These are phyloP conservation scores for Plantago major DNA, from an alignment of 257 asterid species.

Conservation along the genomic window DNA sequence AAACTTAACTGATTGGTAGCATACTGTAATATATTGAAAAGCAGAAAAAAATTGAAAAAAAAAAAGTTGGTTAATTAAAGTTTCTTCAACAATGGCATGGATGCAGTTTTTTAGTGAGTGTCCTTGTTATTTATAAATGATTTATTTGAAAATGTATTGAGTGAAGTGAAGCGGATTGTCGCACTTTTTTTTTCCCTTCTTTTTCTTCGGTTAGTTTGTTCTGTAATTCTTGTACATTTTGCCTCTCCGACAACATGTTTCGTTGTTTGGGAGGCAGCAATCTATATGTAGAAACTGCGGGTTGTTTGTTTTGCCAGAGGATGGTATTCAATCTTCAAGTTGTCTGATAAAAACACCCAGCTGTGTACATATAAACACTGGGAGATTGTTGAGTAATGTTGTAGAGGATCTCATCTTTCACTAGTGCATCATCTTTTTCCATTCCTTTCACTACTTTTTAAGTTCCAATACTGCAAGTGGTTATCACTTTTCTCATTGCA, in stretches of 20 bases:
- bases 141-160: constrained; percentile 32
- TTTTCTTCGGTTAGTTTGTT: constrained; percentile 22
- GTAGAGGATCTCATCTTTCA: not conserved
- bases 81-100: constrained; percentile 57
- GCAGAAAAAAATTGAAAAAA: constrained; percentile 4
- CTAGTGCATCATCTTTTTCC: not conserved
- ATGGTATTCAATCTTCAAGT: not conserved
- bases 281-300: constrained; percentile 12
- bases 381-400: not conserved
- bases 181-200: constrained; percentile 7
- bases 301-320: constrained; percentile 1
- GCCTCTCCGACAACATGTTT: not conserved
- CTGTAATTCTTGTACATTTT: constrained; percentile 25
- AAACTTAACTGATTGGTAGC: constrained; percentile 29
- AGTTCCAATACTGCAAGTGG: not conserved
- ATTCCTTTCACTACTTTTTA: not conserved
- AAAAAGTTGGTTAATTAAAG: constrained; percentile 25
- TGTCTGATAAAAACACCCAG: not conserved
- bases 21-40: constrained; percentile 41
- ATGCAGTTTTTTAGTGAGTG: constrained; percentile 71
- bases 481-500: no score
- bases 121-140: constrained; percentile 47
- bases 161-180: constrained; percentile 37
- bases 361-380: constrained; percentile 7
- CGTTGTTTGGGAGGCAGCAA: constrained; percentile 15